These are phyloP conservation scores for Russula earlei DNA, from an alignment of 768 basidiomycete genomes.

Conservation along the genomic window DNA sequence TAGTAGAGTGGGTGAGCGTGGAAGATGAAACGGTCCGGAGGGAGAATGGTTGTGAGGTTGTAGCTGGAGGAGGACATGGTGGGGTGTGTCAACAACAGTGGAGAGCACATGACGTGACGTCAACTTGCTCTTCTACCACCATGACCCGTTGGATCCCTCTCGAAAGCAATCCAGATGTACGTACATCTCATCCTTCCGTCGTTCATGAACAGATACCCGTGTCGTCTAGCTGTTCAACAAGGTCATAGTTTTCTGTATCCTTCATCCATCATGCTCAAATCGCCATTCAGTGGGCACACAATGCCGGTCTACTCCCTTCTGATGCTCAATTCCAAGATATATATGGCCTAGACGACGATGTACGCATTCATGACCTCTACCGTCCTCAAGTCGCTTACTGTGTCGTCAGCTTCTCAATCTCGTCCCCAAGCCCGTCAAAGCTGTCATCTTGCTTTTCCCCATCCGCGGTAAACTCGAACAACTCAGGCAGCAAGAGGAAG, in stretches of 20 bases:
- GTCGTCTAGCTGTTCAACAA: slow-evolving; percentile 4
- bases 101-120: neutral
- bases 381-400: neutral
- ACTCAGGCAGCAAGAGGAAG: slow-evolving; percentile 52
- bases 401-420: slow-evolving; percentile 52
- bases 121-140: too few relatives aligned
- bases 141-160: slow-evolving; percentile 58
- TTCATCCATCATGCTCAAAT: slow-evolving; percentile 26
- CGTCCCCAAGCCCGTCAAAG: slow-evolving; percentile 68
- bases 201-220: slow-evolving; percentile 23
- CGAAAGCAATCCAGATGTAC: slow-evolving; percentile 62
- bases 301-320: neutral
- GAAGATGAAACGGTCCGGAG: neutral
- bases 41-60: neutral
- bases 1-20: slow-evolving; percentile 44
- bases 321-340: slow-evolving; percentile 17
- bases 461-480: slow-evolving; percentile 41
- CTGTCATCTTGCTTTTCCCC: slow-evolving; percentile 82
- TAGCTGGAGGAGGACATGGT: neutral
- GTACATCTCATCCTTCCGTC: slow-evolving; percentile 21
- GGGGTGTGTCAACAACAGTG: too few relatives aligned
- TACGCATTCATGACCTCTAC: neutral
- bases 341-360: slow-evolving; percentile 18
- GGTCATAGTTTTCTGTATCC: slow-evolving; percentile 6
- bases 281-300: neutral